Conservation (phyloP, 257 asterid genomes). For the Petunia secreta region DNA sequence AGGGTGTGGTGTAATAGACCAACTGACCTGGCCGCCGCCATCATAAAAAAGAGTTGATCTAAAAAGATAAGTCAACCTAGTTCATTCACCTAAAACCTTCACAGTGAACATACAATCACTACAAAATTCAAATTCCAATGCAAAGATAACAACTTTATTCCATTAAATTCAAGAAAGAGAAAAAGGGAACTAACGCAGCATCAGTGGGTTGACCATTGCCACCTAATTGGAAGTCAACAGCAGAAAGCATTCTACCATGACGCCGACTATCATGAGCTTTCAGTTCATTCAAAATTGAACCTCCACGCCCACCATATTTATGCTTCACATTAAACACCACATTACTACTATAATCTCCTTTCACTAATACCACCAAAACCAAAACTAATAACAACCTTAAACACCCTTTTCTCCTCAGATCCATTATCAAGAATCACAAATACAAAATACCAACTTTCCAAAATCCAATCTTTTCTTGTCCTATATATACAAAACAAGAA, state of each 20-base stretch:
- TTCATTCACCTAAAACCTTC: slow-evolving; percentile 1
- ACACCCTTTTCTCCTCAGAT: slow-evolving; percentile 39
- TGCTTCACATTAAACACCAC: slow-evolving; percentile 51
- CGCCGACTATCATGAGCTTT: slow-evolving; percentile 47
- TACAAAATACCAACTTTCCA: slow-evolving; percentile 1
- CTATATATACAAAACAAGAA: neutral
- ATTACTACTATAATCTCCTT: slow-evolving; percentile 23
- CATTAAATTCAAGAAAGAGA: neutral
- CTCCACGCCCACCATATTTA: slow-evolving; percentile 44
- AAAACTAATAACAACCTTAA: slow-evolving; percentile 26
- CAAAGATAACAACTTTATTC: neutral
- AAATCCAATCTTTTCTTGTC: slow-evolving; percentile 6
- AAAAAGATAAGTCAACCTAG: slow-evolving; percentile 23
- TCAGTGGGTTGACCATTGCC: slow-evolving; percentile 61
- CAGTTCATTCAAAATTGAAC: slow-evolving; percentile 39
- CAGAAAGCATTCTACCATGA: slow-evolving; percentile 55
- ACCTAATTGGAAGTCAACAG: slow-evolving; percentile 50
- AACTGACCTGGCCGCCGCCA: no score
- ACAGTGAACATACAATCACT: neutral
- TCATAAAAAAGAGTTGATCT: slow-evolving; percentile 27
- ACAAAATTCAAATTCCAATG: neutral
- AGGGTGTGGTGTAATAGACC: no score
- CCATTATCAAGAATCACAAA: slow-evolving; percentile 30
- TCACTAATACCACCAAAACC: slow-evolving; percentile 20
- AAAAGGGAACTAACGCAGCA: slow-evolving; percentile 46